A percentile compares a stretch with the other conserved stretches of the same genome.
Evolutionary conservation across 139 green algal species (phyloP).

Genomic region (Chlorella sp.): DNA sequence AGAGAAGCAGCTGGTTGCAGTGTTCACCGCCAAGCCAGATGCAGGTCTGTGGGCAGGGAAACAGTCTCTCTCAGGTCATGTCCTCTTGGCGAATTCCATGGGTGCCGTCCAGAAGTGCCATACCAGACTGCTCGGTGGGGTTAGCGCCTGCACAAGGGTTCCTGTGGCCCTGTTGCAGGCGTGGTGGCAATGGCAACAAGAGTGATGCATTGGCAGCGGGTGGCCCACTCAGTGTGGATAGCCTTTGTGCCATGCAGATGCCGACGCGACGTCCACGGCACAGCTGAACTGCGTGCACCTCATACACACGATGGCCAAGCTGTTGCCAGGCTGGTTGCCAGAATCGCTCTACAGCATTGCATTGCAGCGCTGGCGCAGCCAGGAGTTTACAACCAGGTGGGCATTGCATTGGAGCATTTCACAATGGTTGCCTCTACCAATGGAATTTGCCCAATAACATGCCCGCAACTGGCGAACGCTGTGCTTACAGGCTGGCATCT

Average conservation of each 20-base stretch:
- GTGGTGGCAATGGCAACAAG: background rate
- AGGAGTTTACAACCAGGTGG: conserved; percentile 46
- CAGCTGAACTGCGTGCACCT: conserved; percentile 84
- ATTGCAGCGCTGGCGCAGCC: conserved; percentile 64
- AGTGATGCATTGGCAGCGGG: no score
- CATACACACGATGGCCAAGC: conserved; percentile 77
- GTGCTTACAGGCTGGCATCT: conserved; percentile 41
- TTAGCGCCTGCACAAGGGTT: no score
- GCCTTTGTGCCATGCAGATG: background rate
- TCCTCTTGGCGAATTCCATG: no score
- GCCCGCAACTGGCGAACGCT: background rate
- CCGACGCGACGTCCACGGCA: background rate
- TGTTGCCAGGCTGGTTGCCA: conserved; percentile 79
- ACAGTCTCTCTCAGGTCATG: no score
- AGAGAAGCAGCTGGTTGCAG: background rate
- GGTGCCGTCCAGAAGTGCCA: no score
- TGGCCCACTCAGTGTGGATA: background rate
- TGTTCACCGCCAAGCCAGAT: background rate
- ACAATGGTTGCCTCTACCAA: background rate
- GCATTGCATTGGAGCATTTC: background rate
- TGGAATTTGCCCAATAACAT: background rate
- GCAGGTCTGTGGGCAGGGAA: background rate
- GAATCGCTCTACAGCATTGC: conserved; percentile 61
- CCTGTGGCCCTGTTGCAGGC: no score
- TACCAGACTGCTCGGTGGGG: no score